These are phyloP conservation scores for Coemansia sp. DNA, from an alignment of 192 early-diverging fungal genomes.

Conservation along the genomic window DNA sequence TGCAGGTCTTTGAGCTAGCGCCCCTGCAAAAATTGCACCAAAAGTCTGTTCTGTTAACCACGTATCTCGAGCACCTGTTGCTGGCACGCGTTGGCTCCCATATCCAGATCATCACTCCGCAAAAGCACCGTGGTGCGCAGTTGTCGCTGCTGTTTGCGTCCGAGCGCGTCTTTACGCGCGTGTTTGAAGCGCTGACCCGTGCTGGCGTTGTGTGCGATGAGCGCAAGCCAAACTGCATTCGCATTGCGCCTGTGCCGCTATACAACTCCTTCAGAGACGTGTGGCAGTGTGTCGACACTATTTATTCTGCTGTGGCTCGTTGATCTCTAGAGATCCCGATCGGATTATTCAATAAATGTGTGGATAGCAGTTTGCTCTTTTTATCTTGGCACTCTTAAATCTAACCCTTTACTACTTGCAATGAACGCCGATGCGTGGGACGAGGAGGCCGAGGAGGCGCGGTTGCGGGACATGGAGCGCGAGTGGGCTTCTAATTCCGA, in stretches of 20 bases:
- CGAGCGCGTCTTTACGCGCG: constrained; percentile 40
- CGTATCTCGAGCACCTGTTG: constrained; percentile 81
- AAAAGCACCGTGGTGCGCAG: constrained; percentile 77
- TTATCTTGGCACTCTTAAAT: neutral
- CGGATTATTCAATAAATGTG: neutral
- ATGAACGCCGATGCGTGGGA: constrained; percentile 27
- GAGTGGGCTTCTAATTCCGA: constrained; percentile 4
- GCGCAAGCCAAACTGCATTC: constrained; percentile 85
- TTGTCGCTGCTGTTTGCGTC: constrained; percentile 65
- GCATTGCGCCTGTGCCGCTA: constrained; percentile 85
- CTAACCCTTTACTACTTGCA: neutral
- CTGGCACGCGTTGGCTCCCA: constrained; percentile 26
- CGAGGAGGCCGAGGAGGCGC: constrained; percentile 33
- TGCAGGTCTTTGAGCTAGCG: constrained; percentile 76
- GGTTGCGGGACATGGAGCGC: constrained; percentile 30
- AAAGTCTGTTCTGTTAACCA: constrained; percentile 78
- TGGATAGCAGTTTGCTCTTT: neutral
- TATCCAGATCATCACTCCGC: constrained; percentile 77
- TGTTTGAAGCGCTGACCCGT: constrained; percentile 60
- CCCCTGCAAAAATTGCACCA: constrained; percentile 64
- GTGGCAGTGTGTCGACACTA: constrained; percentile 58
- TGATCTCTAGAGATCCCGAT: neutral
- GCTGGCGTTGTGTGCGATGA: constrained; percentile 83
- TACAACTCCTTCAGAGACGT: constrained; percentile 90
- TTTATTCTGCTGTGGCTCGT: constrained; percentile 23